Percentiles rank a stretch among this genome's conserved stretches.
phyloP scores from a whole-genome alignment of 225 moss, liverwort and hornwort species.

The Marchantia polymorpha region DNA sequence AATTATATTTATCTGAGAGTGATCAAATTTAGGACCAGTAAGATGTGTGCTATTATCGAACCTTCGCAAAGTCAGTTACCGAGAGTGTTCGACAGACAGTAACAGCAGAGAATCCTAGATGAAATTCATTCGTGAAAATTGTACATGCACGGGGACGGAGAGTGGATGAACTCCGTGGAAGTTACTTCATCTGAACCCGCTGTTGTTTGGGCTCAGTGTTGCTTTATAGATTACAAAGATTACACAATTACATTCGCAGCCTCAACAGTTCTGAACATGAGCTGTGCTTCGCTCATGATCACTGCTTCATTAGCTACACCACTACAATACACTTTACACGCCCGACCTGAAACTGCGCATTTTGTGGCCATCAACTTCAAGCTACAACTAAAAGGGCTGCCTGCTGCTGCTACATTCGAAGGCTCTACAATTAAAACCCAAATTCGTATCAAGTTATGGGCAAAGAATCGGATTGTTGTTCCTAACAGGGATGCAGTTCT shows the following conservation, averaged over 20 bases:
- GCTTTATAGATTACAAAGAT: constrained; percentile 4
- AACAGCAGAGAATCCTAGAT: no score
- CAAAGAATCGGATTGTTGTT: constrained; percentile 8
- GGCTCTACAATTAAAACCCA: not conserved
- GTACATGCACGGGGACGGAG: no score
- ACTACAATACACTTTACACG: constrained; percentile 15
- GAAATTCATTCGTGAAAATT: no score
- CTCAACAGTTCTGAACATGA: not conserved
- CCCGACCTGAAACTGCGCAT: constrained; percentile 3
- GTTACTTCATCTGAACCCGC: no score
- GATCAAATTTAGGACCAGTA: no score
- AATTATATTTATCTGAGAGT: no score
- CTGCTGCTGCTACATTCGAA: not conserved
- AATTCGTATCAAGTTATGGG: not conserved
- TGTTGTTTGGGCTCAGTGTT: no score
- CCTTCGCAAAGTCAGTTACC: no score
- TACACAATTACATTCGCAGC: not conserved
- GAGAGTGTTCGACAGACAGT: no score
- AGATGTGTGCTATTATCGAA: no score
- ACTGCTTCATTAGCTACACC: not conserved
- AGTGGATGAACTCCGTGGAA: no score
- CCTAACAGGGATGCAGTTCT: not conserved
- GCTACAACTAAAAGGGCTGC: not conserved
- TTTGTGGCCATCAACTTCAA: not conserved
- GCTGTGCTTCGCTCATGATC: not conserved